Percentiles rank a stretch among this genome's conserved stretches.
Evolutionary conservation across 2,329 filamentous ascomycete genomes (phyloP).

Genomic region (Neofusicoccum parvum): DNA sequence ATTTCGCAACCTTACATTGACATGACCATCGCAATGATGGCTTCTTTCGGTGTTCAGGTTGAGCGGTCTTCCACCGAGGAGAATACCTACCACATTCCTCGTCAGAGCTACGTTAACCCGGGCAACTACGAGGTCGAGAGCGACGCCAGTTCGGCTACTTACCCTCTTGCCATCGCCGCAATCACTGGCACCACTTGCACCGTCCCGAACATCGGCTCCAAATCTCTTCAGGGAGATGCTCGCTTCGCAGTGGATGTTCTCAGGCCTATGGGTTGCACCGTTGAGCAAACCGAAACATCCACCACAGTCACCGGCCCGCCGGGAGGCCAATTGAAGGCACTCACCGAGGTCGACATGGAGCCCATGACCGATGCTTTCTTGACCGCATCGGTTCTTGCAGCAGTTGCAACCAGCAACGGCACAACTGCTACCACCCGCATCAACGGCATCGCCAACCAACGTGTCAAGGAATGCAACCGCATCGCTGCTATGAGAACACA

Average conservation of each 20-base stretch:
- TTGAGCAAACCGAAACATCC: constrained; percentile 79
- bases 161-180: constrained; percentile 89
- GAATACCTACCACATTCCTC: constrained; percentile 92
- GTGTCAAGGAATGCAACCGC: constrained; percentile 97
- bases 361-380: constrained; percentile 99
- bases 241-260: constrained; percentile 90
- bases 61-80: constrained; percentile 74
- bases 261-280: constrained; percentile 87
- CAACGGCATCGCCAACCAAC: constrained; percentile 92
- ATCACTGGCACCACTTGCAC: constrained; percentile 96
- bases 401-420: constrained; percentile 74
- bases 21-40: constrained; percentile 99
- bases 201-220: constrained; percentile 91
- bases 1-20: constrained; percentile 98
- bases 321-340: constrained; percentile 69
- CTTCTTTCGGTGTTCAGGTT: constrained; percentile 82
- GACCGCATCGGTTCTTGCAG: constrained; percentile 89
- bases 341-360: constrained; percentile 93
- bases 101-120: constrained; percentile 81
- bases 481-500: constrained; percentile 95
- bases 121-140: constrained; percentile 89
- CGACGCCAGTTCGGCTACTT: constrained; percentile 96
- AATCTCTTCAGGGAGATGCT: constrained; percentile 91
- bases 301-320: constrained; percentile 93
- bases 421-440: constrained; percentile 72